Evolutionary conservation across 2,329 filamentous ascomycete genomes (phyloP), one percentile per base, ranked within the genome.

Genomic region (Colletotrichum filicis): DNA sequence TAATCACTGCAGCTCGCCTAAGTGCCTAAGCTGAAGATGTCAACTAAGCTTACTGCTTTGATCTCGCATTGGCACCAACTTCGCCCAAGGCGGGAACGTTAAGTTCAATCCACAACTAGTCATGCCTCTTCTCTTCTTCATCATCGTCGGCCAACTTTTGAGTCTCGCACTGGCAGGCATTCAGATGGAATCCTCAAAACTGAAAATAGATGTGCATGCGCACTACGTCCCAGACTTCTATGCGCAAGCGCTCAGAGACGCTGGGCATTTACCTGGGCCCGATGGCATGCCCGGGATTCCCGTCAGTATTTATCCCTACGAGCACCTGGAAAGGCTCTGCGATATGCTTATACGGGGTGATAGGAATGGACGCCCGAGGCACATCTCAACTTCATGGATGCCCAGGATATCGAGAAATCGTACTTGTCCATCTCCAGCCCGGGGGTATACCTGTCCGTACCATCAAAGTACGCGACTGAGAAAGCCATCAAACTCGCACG

Each of bases 401-500:
- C 66, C 0, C 58, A 76, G 1, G 74, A 68, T 28, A 76, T 79
- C 16, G 63, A 60, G 19, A 79, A 77, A 66, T 70, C 68, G 0
- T 76, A 74, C 30, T 26, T 79, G 55, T 77, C 76, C 35, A 76
- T 79, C 30, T 77, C 78, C 0, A 78, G 76, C 46, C 78, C 78
- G 1, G 78, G 78, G 1, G 77, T 77, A 1, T 79, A 79, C 7
- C 71, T 79, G 14, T 71, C 69, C 4, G 65, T 75, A 11, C 77
- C 77, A 7, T 78, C 77, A 3, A 69, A 49, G 22, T 24, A 28
- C 0, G 75, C 77, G 11, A 78, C 77, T 1, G 37, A 58, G 9
- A 74, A 74, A 14, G 77, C 76, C 4, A 94, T 72, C 4, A 59
- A 30, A 11, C 61, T 79, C 1, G 75, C 77, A 4, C 76, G 77